Base-by-base conservation (phyloP, 331 rosid species). In the Dryas integrifolia region DNA sequence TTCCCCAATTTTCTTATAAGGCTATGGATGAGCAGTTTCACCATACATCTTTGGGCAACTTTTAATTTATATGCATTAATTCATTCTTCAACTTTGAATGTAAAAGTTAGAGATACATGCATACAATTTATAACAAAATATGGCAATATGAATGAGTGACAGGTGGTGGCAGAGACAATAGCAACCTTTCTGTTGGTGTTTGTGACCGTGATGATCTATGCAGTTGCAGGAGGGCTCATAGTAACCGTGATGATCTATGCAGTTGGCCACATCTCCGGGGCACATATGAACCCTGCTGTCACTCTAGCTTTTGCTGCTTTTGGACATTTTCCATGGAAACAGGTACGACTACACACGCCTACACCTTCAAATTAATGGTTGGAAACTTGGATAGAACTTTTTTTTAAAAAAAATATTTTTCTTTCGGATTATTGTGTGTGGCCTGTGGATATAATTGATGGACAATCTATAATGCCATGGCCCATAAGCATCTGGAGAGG, bases 201-300 rank as follows among this genome's bases (percentile, higher is more conserved):
- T 76, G 93, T 86, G 67, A 85, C 85, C 0, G 90, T 86, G 15
- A 84, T 92, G 98, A 92, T 92, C 69, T 88, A 92, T 65, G 88
- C 96, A 35, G 69, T 92, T 1, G 89, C 89, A 13, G 90, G 88
- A 51, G 98, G 98, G 2, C 84, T 88, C 35, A 79, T 88, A 2
- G 96, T 92, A 39, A 88, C 86, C 0, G 90, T 86, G 15, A 84
- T 92, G 98, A 92, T 92, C 69, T 88, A 92, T 65, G 79, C 93
- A 0, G 95, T 90, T 1, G 97, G 98, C 24, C 98, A 92, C 75
- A 83, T 92, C 77, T 90, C 98, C 4, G 93, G 97, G 0, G 97
- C 93, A 7, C 98, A 92, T 68, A 88, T 90, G 92, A 92, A 92
- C 78, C 98, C 96, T 0, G 93, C 93, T 0, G 97, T 92, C 41